Base-by-base conservation (phyloP, 2,329 filamentous ascomycete species). In the Tympanopsis confertula region DNA sequence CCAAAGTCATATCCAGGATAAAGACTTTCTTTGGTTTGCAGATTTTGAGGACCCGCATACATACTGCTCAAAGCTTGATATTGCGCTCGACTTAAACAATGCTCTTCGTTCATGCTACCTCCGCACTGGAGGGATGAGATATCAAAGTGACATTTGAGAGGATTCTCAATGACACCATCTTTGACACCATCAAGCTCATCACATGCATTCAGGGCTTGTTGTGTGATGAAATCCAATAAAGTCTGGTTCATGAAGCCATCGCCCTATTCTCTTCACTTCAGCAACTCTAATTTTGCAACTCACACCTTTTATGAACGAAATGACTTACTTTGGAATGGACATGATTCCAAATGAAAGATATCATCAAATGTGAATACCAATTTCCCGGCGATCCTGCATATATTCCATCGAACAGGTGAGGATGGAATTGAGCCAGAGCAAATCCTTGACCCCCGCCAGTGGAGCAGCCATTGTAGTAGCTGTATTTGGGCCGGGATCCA, bases 371-470 rank as follows among this genome's bases (percentile, higher is more conserved):
- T 1, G 50, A 52, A 35, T 58, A 60, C 52, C 53, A 61, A 35
- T 59, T 55, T 0, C 58, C 62, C 4, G 61, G 62, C 20, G 49
- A 51, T 13, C 59, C 58, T 5, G 58, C 61, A 26, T 56, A 46
- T 4, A 65, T 62, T 2, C 62, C 61, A 42, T 65, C 59, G 32
- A 66, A 65, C 4, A 63, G 47, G 1, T 54, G 45, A 0, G 61
- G 59, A 39, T 63, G 55, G 13, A 47, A 57, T 37, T 62, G 55
- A 3, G 58, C 57, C n/a, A 59, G 44, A 19, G 61, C 56, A 40
- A 58, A 60, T 1, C 57, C 62, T 47, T 65, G 60, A 5, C 55
- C 54, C 5, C 62, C 61, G 5, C 60, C 62, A 3, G 59, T 62
- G 0, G 55, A 60, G 36, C 60, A 65, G 4, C 61, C 61, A 19